A percentile compares a stretch with the other conserved stretches of the same genome.
Evolutionary conservation across 2,329 filamentous ascomycete species (phyloP).

Genomic region (Aspergillus quadricinctus): DNA sequence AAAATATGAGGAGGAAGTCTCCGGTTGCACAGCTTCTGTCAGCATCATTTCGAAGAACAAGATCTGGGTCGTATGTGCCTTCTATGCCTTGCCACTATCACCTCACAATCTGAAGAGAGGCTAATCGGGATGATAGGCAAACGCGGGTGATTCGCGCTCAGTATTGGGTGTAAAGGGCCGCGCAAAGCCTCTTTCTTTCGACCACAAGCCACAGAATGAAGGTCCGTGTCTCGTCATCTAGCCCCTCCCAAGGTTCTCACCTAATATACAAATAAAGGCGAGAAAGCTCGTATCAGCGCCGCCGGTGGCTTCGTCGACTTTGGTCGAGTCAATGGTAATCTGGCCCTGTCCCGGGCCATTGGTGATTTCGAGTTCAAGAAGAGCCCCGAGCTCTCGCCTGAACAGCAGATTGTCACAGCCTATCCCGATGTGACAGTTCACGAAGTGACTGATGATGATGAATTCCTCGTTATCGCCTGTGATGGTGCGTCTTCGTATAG

Average conservation of each 20-base stretch:
- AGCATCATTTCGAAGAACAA: constrained; percentile 84
- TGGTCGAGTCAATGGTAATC: constrained; percentile 95
- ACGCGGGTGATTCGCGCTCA: constrained; percentile 91
- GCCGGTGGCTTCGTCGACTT: constrained; percentile 98
- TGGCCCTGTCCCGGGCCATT: constrained; percentile 93
- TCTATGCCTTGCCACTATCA: neutral
- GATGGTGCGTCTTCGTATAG: constrained; percentile 61
- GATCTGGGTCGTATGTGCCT: constrained; percentile 80
- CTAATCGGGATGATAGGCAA: constrained; percentile 60
- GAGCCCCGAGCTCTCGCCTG: constrained; percentile 91
- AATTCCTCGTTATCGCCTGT: constrained; percentile 90
- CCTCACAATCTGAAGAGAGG: constrained; percentile 12
- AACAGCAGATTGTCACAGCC: constrained; percentile 97
- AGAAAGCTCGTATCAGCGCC: constrained; percentile 92
- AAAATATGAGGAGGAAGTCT: constrained; percentile 95
- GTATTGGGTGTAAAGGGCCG: constrained; percentile 95
- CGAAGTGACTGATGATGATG: constrained; percentile 86
- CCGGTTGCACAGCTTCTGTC: constrained; percentile 93
- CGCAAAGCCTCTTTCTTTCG: constrained; percentile 96
- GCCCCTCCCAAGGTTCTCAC: neutral
- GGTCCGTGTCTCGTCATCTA: constrained; percentile 48
- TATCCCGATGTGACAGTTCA: constrained; percentile 92
- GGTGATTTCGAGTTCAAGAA: constrained; percentile 99
- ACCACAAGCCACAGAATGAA: constrained; percentile 99
- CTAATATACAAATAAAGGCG: constrained; percentile 54